Evolutionary conservation across 371 early-diverging fungal species (phyloP), one percentile per base, ranked within the genome.

Genomic region (Actinomortierella ambigua): DNA sequence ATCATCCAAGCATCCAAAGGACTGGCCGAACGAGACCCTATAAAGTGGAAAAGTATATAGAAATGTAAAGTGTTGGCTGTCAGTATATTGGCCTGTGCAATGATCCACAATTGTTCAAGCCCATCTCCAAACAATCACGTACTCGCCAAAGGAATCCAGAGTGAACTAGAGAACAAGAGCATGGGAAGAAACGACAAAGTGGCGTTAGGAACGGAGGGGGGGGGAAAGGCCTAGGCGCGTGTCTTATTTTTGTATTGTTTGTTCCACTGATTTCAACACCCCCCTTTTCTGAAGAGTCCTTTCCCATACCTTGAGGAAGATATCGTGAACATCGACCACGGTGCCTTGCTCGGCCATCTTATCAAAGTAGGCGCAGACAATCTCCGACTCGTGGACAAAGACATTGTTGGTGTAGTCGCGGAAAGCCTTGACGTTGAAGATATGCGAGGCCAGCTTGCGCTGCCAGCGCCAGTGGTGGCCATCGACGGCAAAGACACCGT

Each of bases 401-500:
- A 85, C 84, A 53, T 82, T 66, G 54, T 54, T 44, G n/a, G 64
- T 55, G 24, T 59, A 61, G 14, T 64, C 61, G 50, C 15, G 22
- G 26, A 20, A 26, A 58, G 89, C 90, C 68, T 82, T 85, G 62
- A 90, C 90, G 58, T 82, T 88, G 62, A 91, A 92, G 47, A 91
- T 88, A 53, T 82, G 80, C 52, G 84, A 77, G 24, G 90, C 90
- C 17, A 85, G 77, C 73, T 90, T 91, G 48, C 92, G 78, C 53
- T 89, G 89, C 54, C 77, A 81, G 48, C 77, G 81, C 90, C 91
- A 89, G 1, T 78, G 54, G 62, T 87, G 78, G 22, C 91, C 91
- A 69, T 91, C 90, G 5, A 82, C 79, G 61, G 80, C 81, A 64
- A 92, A 92, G 60, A 92, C 91, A 52, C 92, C 92, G 41, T 82